Evolutionary conservation across 2,329 filamentous ascomycete species (phyloP).

Genomic region (Colletotrichum liriopes): DNA sequence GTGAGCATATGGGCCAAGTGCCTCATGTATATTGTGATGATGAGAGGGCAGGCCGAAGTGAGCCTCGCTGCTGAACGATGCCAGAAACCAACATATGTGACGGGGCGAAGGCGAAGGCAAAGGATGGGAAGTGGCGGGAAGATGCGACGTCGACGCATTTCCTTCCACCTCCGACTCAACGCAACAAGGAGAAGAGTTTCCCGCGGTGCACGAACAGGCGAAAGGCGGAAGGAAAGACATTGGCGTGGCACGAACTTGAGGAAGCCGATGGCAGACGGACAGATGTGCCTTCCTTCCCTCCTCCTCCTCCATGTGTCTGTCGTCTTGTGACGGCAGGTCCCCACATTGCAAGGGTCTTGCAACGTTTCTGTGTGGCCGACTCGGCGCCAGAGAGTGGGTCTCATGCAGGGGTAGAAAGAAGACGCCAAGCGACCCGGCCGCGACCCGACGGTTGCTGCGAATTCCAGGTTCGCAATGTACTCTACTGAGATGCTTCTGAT

Average conservation of each 20-base stretch:
- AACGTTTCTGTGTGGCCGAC: slow-evolving; percentile 6
- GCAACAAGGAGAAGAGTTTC: background rate
- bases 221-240: background rate
- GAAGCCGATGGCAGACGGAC: background rate
- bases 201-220: background rate
- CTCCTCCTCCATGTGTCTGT: background rate
- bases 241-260: background rate
- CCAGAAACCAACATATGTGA: background rate
- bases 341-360: background rate
- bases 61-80: background rate
- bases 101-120: background rate
- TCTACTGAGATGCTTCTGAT: background rate
- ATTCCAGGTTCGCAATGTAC: background rate
- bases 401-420: slow-evolving; percentile 1
- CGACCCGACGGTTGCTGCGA: background rate
- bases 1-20: background rate
- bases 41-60: background rate
- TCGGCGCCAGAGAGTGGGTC: slow-evolving; percentile 1
- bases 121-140: background rate
- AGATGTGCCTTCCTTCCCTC: background rate
- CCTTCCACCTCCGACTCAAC: slow-evolving; percentile 1
- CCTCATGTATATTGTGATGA: background rate
- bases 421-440: background rate
- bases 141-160: background rate
- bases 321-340: slow-evolving; percentile 2